Base-by-base conservation (phyloP, 257 asterid genomes). In the Solanum ahanhuiri region DNA sequence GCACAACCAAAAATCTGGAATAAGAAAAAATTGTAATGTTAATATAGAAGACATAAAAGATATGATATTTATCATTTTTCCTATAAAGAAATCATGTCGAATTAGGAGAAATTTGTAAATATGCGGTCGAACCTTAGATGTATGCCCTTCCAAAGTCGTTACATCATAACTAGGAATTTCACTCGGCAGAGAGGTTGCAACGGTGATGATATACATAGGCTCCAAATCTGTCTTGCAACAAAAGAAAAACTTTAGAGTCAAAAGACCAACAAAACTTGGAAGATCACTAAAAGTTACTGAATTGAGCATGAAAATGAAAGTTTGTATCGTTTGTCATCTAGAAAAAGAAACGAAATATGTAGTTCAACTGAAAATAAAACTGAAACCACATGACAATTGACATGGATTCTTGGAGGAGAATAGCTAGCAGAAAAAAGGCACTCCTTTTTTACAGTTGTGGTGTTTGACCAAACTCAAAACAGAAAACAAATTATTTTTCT, bases 1-100 rank as follows among this genome's bases (percentile, higher is more conserved):
- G 98, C 95, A 91, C 99, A 96, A 7, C 95, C 98, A 93, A 94
- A 95, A 90, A 96, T 98, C 97, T 96, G 92, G 57, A 76, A 76
- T 84, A 88, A 85, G 73, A 86, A 73, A 70, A 83, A n/a, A 64
- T 41, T 67, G 25, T 66, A 12, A 41, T 15, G 35, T 75, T n/a
- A 39, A 75, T 39, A 76, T 12, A 23, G n/a, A 76, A 76, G 60
- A 75, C 58, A 75, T n/a, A 37, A 75, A 76, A 12, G 2, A n/a
- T 9, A 39, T 1, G 58, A 23, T 39, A 75, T 12, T 37, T 39
- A 75, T 23, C 28, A 11, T 57, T 37, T 76, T 54, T 22, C 83
- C n/a, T 39, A 39, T n/a, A 6, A 54, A 75, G 82, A 60, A 81
- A 85, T 60, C 84, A n/a, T 41, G 67, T 23, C 22, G 12, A 4